Evolutionary conservation across 495 filamentous ascomycete genomes (phyloP).

Genomic region (Hypoxylon fragiforme): DNA sequence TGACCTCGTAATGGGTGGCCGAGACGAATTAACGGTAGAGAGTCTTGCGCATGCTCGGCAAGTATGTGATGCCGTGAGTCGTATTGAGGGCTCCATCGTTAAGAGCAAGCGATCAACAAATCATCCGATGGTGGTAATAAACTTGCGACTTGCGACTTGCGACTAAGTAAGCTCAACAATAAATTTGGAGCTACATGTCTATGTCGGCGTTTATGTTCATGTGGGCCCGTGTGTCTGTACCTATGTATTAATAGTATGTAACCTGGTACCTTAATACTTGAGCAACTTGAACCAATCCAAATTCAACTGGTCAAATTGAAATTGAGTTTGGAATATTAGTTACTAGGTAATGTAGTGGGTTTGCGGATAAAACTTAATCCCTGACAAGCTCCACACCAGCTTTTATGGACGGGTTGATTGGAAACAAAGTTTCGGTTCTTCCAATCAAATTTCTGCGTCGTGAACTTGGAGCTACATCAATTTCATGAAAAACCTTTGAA

Average conservation of each 20-base stretch:
- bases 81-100: slow-evolving; percentile 34
- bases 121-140: slow-evolving; percentile 5
- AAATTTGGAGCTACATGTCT: neutral
- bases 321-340: no score
- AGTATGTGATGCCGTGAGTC: slow-evolving; percentile 30
- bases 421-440: no score
- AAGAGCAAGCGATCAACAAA: neutral
- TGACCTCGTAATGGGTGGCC: slow-evolving; percentile 17
- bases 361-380: slow-evolving; percentile 7
- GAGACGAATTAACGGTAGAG: slow-evolving; percentile 21
- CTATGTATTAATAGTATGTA: no score
- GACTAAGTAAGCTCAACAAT: slow-evolving; percentile 4
- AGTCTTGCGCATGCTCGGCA: slow-evolving; percentile 33
- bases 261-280: no score
- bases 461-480: slow-evolving; percentile 13
- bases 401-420: no score
- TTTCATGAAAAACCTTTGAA: slow-evolving; percentile 10
- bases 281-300: no score
- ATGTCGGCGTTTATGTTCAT: no score
- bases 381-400: neutral
- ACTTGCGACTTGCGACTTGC: slow-evolving; percentile 9
- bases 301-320: no score
- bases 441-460: slow-evolving; percentile 24
- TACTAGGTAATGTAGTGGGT: no score
- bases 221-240: no score